Percentiles rank a stretch among this genome's conserved stretches.
Evolutionary conservation across 768 basidiomycete genomes (phyloP).

Genomic region (Boletus rubropictus): DNA sequence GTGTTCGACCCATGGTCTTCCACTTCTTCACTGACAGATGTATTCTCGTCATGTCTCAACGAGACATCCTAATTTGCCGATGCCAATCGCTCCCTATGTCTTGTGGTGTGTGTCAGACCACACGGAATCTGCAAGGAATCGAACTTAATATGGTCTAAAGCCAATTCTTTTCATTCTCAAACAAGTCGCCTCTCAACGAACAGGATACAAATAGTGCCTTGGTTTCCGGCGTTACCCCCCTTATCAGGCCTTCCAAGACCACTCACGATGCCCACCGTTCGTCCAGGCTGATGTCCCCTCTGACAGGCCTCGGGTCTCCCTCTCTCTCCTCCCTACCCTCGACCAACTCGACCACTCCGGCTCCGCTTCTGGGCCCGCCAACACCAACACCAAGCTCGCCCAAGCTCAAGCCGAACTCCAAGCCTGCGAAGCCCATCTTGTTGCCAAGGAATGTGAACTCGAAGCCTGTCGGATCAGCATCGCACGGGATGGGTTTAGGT

Average conservation of each 20-base stretch:
- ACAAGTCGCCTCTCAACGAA: too few species aligned
- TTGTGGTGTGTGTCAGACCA: too few species aligned
- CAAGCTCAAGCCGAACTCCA: conserved; percentile 73
- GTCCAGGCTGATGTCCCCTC: conserved; percentile 21
- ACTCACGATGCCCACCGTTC: conserved; percentile 34
- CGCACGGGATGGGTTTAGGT: conserved; percentile 56
- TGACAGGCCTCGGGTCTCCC: conserved; percentile 33
- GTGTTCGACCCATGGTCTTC: too few species aligned
- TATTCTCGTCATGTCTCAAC: too few species aligned
- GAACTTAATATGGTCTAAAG: too few species aligned
- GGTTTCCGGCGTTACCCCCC: conserved; percentile 68
- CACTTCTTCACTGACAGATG: too few species aligned
- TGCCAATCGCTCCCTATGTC: too few species aligned
- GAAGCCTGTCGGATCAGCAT: conserved; percentile 45
- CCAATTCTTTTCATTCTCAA: too few species aligned
- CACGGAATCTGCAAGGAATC: too few species aligned
- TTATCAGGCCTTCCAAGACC: conserved; percentile 71
- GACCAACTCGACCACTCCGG: conserved; percentile 25
- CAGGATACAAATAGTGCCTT: too few species aligned
- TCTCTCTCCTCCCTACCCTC: conserved; percentile 41
- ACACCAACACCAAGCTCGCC: conserved; percentile 42
- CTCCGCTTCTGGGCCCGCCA: conserved; percentile 11
- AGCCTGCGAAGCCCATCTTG: conserved; percentile 74
- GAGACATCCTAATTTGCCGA: too few species aligned
- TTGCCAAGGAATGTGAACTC: conserved; percentile 62